Evolutionary conservation across 169 alveolate species (phyloP).

Genomic region (Hammondia hammondi): DNA sequence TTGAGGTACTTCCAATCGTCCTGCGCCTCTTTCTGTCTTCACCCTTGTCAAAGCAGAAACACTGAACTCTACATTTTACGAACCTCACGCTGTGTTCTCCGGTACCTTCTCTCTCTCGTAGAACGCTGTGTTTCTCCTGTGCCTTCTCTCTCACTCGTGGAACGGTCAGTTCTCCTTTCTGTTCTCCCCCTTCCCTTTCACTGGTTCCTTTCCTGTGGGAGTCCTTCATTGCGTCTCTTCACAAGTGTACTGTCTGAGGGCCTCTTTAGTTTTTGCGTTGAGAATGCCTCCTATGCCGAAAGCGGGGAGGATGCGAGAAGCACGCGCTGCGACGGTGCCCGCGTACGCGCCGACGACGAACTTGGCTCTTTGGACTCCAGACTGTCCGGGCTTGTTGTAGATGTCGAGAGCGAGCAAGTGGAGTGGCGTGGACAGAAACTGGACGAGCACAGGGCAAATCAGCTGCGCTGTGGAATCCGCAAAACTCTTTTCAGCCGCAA

Average conservation of each 20-base stretch:
- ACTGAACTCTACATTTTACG: too few relatives aligned
- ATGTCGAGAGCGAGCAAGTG: constrained; percentile 47
- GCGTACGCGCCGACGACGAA: constrained; percentile 23
- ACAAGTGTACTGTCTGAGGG: neutral
- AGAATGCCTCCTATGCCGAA: constrained; percentile 63
- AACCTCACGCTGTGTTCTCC: too few relatives aligned
- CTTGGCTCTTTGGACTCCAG: neutral
- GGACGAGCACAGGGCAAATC: constrained; percentile 53
- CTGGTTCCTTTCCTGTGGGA: neutral
- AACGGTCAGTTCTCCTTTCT: neutral
- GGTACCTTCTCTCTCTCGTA: neutral
- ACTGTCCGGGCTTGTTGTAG: constrained; percentile 7
- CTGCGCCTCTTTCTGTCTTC: too few relatives aligned
- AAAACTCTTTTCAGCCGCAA: neutral
- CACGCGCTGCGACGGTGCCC: constrained; percentile 52
- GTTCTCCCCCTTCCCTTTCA: neutral
- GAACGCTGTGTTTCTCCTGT: neutral
- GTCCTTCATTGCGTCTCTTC: neutral
- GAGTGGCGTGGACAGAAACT: constrained; percentile 58
- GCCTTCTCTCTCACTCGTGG: neutral
- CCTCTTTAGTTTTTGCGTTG: neutral
- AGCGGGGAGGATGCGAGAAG: constrained; percentile 64
- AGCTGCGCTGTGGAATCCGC: constrained; percentile 46
- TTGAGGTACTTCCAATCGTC: too few relatives aligned
- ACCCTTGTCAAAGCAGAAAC: too few relatives aligned